Evolutionary conservation across 176 grass and related monocot species (phyloP).

Genomic region (Dactylis glomerata): DNA sequence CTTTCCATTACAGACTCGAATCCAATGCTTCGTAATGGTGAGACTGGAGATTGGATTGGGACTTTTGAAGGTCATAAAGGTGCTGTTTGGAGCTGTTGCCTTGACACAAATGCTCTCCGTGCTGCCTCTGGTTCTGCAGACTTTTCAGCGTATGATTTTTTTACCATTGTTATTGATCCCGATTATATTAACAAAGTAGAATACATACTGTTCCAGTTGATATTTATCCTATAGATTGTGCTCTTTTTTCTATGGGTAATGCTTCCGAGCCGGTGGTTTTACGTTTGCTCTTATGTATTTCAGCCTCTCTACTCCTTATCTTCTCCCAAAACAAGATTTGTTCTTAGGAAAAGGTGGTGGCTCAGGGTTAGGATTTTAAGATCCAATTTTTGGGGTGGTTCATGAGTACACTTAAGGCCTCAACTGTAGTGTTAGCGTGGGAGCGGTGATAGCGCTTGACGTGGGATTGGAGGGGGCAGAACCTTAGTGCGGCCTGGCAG

Average conservation of each 20-base stretch:
- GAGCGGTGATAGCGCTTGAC: not conserved
- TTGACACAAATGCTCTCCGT: constrained; percentile 66
- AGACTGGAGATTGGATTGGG: constrained; percentile 87
- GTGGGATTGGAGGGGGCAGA: not conserved
- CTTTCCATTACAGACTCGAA: constrained; percentile 43
- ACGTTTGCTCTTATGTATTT: no score
- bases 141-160: constrained; percentile 68
- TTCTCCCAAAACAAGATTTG: not conserved
- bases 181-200: not conserved
- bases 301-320: not conserved
- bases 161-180: not conserved
- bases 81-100: constrained; percentile 79
- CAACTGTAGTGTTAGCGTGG: not conserved
- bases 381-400: not conserved
- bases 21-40: constrained; percentile 84
- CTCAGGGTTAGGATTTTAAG: constrained; percentile 7
- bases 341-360: not conserved
- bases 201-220: not conserved
- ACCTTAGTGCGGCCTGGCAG: not conserved
- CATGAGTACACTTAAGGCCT: not conserved
- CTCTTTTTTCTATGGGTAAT: not conserved
- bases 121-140: constrained; percentile 80
- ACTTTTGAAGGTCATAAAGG: constrained; percentile 88
- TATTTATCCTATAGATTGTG: not conserved
- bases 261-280: not conserved